These are phyloP conservation scores for Xylaria intraflava DNA, from an alignment of 495 filamentous ascomycete genomes.

Conservation along the genomic window DNA sequence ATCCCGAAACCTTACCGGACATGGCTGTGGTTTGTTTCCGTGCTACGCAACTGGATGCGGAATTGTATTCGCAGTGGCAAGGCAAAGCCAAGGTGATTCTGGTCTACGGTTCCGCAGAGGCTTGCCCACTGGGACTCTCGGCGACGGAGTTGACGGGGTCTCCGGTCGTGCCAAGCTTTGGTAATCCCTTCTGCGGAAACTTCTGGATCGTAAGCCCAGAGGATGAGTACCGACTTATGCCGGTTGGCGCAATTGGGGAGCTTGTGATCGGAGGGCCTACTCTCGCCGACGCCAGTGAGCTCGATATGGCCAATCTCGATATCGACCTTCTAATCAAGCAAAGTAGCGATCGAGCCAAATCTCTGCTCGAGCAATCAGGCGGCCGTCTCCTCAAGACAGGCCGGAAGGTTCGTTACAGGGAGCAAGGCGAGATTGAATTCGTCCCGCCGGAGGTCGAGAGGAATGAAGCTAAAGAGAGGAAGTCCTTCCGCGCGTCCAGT, in stretches of 20 bases:
- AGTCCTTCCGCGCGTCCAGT: slow-evolving; percentile 29
- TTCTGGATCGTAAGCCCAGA: slow-evolving; percentile 44
- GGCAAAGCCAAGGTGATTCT: slow-evolving; percentile 38
- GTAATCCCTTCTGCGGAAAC: slow-evolving; percentile 36
- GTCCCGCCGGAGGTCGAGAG: slow-evolving; percentile 30
- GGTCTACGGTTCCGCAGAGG: slow-evolving; percentile 40
- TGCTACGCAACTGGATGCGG: slow-evolving; percentile 35
- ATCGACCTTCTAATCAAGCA: slow-evolving; percentile 16
- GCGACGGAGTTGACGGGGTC: slow-evolving; percentile 34
- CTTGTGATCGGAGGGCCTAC: slow-evolving; percentile 43
- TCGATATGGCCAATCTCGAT: slow-evolving; percentile 16
- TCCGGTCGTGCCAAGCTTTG: slow-evolving; percentile 33
- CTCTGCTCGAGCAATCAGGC: slow-evolving; percentile 21
- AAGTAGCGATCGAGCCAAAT: slow-evolving; percentile 11
- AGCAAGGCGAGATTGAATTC: slow-evolving; percentile 40
- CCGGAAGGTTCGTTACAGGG: slow-evolving; percentile 38
- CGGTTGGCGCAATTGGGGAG: slow-evolving; percentile 42
- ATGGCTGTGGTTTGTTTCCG: slow-evolving; percentile 42
- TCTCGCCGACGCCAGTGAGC: slow-evolving; percentile 24
- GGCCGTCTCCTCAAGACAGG: slow-evolving; percentile 35
- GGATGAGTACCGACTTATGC: slow-evolving; percentile 41
- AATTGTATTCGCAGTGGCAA: slow-evolving; percentile 37
- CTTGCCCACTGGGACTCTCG: slow-evolving; percentile 40
- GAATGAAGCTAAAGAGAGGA: slow-evolving; percentile 24
- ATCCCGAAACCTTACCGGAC: slow-evolving; percentile 29